Evolutionary conservation across 768 basidiomycete species (phyloP), one percentile per base, ranked within the genome.

Genomic region (Kwoniella mangroviensis): DNA sequence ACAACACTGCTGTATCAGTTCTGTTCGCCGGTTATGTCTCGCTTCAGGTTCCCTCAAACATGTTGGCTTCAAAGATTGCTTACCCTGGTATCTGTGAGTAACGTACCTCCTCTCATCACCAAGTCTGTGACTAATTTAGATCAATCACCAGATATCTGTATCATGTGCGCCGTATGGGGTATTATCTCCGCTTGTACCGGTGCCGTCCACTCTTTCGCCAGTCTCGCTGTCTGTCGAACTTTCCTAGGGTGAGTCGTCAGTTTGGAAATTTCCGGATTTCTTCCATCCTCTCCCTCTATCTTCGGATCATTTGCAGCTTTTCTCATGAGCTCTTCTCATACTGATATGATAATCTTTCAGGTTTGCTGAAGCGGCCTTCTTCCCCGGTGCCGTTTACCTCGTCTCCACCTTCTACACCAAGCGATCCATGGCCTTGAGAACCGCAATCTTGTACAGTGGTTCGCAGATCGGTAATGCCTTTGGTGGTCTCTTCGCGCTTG

Each of bases 1-100:
- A 77, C 64, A 63, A 72, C 26, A 65, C 69, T 15, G 55, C 54
- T 21, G 75, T 83, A 4, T 74, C 79, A 3, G 67, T 83, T 42
- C 70, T 83, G 13, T 82, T 81, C 63, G 79, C 75, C 43, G 79
- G 81, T 55, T 83, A 83, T 64, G 74, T 80, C 57, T 57, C 75
- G 4, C 73, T 80, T 22, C 79, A 81, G 54, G 67, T 80, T 15
- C 80, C 79, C 10, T 79, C 76, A 26, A 81, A 83, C 71, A 80
- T 83, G 73, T 34, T 83, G 40, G 69, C 72, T 12, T 65, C 73
- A 28, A 79, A 80, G 65, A 76, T 80, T 70, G 65, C 61, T 42
- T 69, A 69, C 17, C 81, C 79, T 0, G 77, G 74, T 43, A 49
- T 74, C 45, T 83, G 73, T 74, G 56, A 68, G 73, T 69, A 12